A percentile compares a stretch with the other conserved stretches of the same genome.
These are phyloP conservation scores for Ophiostoma tasmaniense DNA, from an alignment of 2,329 filamentous ascomycete genomes.

Conservation along the genomic window DNA sequence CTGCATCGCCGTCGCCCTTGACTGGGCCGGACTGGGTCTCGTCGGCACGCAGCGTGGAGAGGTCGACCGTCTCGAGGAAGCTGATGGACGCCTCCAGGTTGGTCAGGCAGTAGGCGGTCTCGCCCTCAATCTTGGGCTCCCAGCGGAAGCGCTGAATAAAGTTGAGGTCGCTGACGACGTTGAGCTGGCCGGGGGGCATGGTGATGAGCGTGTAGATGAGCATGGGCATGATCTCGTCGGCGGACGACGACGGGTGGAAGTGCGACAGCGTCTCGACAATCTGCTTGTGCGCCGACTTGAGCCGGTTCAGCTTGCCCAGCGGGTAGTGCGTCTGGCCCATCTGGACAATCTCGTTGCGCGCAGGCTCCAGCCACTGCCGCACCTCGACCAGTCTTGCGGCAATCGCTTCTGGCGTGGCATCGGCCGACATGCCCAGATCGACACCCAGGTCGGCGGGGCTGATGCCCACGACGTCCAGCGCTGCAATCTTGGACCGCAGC, in stretches of 20 bases:
- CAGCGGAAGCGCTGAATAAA: conserved; percentile 92
- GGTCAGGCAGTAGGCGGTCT: conserved; percentile 91
- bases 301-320: conserved; percentile 78
- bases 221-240: conserved; percentile 94
- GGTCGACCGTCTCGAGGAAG: conserved; percentile 89
- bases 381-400: conserved; percentile 59
- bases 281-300: conserved; percentile 82
- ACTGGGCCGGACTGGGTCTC: conserved; percentile 61
- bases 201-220: conserved; percentile 95
- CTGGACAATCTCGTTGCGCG: conserved; percentile 59
- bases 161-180: conserved; percentile 86
- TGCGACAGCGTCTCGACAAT: conserved; percentile 78
- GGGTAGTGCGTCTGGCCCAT: conserved; percentile 88
- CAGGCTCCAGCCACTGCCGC: conserved; percentile 60
- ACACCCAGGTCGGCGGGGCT: conserved; percentile 77
- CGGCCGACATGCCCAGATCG: conserved; percentile 50
- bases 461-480: conserved; percentile 83
- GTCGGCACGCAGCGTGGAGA: conserved; percentile 77
- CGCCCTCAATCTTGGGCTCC: conserved; percentile 77
- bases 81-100: conserved; percentile 92
- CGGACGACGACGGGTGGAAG: conserved; percentile 72
- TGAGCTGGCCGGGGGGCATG: conserved; percentile 73
- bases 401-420: conserved; percentile 47
- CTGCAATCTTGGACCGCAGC: conserved; percentile 85
- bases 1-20: conserved; percentile 28